Evolutionary conservation across 208 protist genomes (phyloP), one percentile per base, ranked within the genome.

Genomic region (Wallacemonas sp.): DNA sequence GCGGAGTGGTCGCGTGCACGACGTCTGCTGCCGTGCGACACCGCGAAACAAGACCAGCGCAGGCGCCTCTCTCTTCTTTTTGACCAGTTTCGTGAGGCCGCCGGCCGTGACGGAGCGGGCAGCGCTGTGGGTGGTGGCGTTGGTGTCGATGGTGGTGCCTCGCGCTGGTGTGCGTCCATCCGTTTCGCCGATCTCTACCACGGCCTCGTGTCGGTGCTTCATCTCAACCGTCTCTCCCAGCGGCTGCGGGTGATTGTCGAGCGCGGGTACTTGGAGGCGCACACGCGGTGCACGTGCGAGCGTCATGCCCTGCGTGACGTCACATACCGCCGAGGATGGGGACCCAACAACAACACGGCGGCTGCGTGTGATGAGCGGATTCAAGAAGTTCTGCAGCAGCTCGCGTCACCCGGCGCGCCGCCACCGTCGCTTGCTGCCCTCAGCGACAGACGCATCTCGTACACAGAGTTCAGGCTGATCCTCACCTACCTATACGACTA

Each of bases 251-350:
- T 58, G 26, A 24, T 58, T 16, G 52, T 58, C 14, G 52, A 58
- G 52, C 52, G 52, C 52, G 52, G 12, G n/a, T 58, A 58, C 52
- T 5, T 27, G 29, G 52, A 33, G 32, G 52, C 52, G 32, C 52
- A 58, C 52, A 58, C 32, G n/a, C 32, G 9, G 6, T 39, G 52
- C 38, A 17, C 23, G 52, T 39, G 32, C 26, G 52, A 9, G 29
- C 52, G 29, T n/a, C 52, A 29, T 21, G 52, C 52, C 17, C 6
- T 9, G 52, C 52, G 32, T 6, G 14, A 41, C 36, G 14, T 41
- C n/a, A n/a, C n/a, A n/a, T n/a, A n/a, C n/a, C n/a, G n/a, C n/a
- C n/a, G n/a, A n/a, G n/a, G n/a, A n/a, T n/a, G n/a, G n/a, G n/a
- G n/a, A n/a, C n/a, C n/a, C n/a, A n/a, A n/a, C n/a, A n/a, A n/a